phyloP scores from a whole-genome alignment of 2,329 filamentous ascomycete genomes.

The Claviceps monticola region DNA sequence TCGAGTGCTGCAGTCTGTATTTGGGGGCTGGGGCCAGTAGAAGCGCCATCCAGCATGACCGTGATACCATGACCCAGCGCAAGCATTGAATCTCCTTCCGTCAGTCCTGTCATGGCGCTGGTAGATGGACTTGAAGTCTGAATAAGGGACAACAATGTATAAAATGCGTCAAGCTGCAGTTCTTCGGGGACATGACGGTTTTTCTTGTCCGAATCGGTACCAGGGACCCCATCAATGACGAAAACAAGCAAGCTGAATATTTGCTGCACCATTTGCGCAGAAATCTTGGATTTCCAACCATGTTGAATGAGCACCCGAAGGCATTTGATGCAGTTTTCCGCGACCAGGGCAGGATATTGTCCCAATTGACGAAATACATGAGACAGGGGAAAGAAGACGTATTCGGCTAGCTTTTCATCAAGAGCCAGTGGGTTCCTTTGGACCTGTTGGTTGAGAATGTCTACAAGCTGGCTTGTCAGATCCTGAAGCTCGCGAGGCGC shows the following conservation, averaged over 20 bases:
- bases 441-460: slow-evolving; percentile 31
- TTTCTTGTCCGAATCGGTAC: slow-evolving; percentile 27
- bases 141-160: slow-evolving; percentile 55
- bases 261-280: slow-evolving; percentile 63
- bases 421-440: slow-evolving; percentile 35
- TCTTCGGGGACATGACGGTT: slow-evolving; percentile 49
- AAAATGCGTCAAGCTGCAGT: slow-evolving; percentile 55
- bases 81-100: slow-evolving; percentile 51
- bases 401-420: slow-evolving; percentile 78
- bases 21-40: slow-evolving; percentile 46
- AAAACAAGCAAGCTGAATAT: slow-evolving; percentile 75
- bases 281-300: slow-evolving; percentile 65
- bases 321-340: slow-evolving; percentile 67
- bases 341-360: slow-evolving; percentile 52
- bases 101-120: slow-evolving; percentile 33
- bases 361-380: slow-evolving; percentile 70
- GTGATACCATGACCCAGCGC: slow-evolving; percentile 72
- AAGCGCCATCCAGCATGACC: slow-evolving; percentile 61
- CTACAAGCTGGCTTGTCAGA: slow-evolving; percentile 30
- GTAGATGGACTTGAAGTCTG: slow-evolving; percentile 38
- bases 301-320: slow-evolving; percentile 57
- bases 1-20: slow-evolving; percentile 58
- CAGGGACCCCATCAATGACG: slow-evolving; percentile 60
- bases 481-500: slow-evolving; percentile 30
- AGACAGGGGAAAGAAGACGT: slow-evolving; percentile 85